Evolutionary conservation across 2,329 filamentous ascomycete species (phyloP).

Genomic region (Hypocreales sp.): DNA sequence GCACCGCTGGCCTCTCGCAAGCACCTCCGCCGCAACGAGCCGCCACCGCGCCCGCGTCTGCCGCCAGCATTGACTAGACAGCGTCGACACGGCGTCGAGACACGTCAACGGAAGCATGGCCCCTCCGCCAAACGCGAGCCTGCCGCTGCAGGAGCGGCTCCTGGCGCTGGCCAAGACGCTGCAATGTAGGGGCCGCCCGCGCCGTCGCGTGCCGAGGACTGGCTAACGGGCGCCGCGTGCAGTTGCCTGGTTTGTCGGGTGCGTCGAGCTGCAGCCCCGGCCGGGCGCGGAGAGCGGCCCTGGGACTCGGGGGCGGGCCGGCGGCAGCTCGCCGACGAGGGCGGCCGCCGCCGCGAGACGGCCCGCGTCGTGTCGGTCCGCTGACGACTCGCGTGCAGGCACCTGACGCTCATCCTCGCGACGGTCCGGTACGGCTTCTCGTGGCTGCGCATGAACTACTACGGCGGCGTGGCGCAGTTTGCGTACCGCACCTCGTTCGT

Average conservation of each 20-base stretch:
- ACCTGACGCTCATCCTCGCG: constrained; percentile 70
- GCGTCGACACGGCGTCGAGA: too few species aligned
- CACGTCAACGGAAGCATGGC: too few species aligned
- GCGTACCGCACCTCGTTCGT: constrained; percentile 85
- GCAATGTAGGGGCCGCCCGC: constrained; percentile 53
- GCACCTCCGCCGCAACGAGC: too few species aligned
- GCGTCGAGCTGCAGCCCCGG: too few species aligned
- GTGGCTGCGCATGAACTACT: constrained; percentile 80
- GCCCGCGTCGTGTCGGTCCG: too few species aligned
- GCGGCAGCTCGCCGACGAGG: too few species aligned
- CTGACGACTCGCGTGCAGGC: constrained; percentile 34
- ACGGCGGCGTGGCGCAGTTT: constrained; percentile 59
- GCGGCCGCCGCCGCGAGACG: too few species aligned
- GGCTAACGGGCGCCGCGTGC: constrained; percentile 19
- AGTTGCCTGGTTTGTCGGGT: constrained; percentile 75
- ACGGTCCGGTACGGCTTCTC: constrained; percentile 74
- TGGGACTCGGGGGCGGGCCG: too few species aligned
- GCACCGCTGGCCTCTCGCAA: too few species aligned
- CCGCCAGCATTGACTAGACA: too few species aligned
- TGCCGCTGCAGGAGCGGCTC: constrained; percentile 61
- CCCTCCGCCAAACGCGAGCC: constrained; percentile 53
- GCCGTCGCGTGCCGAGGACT: not conserved
- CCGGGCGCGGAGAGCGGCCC: too few species aligned
- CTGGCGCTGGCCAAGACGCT: constrained; percentile 71
- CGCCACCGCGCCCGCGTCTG: too few species aligned